Evolutionary conservation across 768 basidiomycete species (phyloP).

Genomic region (Mycena olivaceomarginata): DNA sequence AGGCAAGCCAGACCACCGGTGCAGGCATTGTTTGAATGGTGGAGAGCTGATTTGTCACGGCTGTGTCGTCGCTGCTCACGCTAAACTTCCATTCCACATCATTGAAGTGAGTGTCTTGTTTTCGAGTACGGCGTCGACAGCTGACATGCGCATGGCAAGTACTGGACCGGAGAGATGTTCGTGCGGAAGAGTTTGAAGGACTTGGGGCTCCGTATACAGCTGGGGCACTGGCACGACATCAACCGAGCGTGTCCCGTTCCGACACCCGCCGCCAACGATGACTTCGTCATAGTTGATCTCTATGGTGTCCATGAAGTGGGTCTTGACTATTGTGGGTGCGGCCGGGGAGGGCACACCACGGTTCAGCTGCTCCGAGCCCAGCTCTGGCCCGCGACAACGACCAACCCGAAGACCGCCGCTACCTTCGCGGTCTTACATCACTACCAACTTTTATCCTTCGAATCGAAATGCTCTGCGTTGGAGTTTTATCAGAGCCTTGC

Average conservation of each 20-base stretch:
- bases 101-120: no score
- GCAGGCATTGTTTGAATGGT: constrained; percentile 33
- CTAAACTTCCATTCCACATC: no score
- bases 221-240: constrained; percentile 33
- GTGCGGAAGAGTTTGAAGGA: constrained; percentile 9
- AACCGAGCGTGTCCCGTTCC: constrained; percentile 7
- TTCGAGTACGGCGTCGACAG: no score
- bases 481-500: no score
- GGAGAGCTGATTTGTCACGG: not conserved
- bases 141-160: not conserved
- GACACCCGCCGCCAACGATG: not conserved
- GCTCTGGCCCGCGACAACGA: no score
- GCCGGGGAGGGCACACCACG: no score
- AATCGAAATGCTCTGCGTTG: no score
- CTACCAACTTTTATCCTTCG: no score
- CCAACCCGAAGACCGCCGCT: no score
- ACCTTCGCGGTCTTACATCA: no score
- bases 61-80: constrained; percentile 13
- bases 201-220: constrained; percentile 37
- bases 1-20: constrained; percentile 8
- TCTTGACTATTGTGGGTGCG: no score
- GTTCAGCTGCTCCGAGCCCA: no score
- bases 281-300: constrained; percentile 33
- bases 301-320: constrained; percentile 6
- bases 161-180: constrained; percentile 36